phyloP scores from a whole-genome alignment of 139 green algal genomes.

The Micromonas commoda region DNA sequence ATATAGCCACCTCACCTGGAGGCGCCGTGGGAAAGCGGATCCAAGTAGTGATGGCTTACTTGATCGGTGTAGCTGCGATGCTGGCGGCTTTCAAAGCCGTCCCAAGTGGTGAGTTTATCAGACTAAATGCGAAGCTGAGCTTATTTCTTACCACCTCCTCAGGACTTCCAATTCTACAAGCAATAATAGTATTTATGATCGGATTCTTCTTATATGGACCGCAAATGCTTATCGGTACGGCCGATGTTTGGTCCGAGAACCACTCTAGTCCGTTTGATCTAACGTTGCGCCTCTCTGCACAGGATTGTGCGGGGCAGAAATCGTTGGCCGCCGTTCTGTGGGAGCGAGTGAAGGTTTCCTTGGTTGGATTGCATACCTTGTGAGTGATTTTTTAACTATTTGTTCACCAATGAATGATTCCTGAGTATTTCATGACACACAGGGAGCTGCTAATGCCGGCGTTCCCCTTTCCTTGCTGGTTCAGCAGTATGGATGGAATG shows the following conservation, averaged over 20 bases:
- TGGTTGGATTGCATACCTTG: slow-evolving; percentile 79
- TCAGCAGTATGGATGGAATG: slow-evolving; percentile 57
- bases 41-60: slow-evolving; percentile 90
- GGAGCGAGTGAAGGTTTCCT: slow-evolving; percentile 89
- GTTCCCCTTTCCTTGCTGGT: slow-evolving; percentile 92
- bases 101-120: slow-evolving; percentile 45
- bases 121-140: slow-evolving; percentile 37
- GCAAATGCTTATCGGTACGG: slow-evolving; percentile 92
- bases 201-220: slow-evolving; percentile 89
- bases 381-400: slow-evolving; percentile 45
- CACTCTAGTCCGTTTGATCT: too few species aligned
- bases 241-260: too few species aligned
- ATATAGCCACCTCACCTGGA: slow-evolving; percentile 11
- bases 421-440: neutral
- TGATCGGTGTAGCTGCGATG: slow-evolving; percentile 65
- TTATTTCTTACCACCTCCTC: too few species aligned
- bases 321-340: slow-evolving; percentile 77
- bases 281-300: neutral
- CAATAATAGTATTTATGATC: slow-evolving; percentile 70
- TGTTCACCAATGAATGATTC: neutral
- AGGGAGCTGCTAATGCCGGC: slow-evolving; percentile 68
- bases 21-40: slow-evolving; percentile 87
- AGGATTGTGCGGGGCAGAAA: slow-evolving; percentile 85
- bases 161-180: slow-evolving; percentile 31
- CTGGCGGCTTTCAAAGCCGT: slow-evolving; percentile 64